Conservation (phyloP, 2,329 filamentous ascomycete species). For the Endoconidiophora laricicola region DNA sequence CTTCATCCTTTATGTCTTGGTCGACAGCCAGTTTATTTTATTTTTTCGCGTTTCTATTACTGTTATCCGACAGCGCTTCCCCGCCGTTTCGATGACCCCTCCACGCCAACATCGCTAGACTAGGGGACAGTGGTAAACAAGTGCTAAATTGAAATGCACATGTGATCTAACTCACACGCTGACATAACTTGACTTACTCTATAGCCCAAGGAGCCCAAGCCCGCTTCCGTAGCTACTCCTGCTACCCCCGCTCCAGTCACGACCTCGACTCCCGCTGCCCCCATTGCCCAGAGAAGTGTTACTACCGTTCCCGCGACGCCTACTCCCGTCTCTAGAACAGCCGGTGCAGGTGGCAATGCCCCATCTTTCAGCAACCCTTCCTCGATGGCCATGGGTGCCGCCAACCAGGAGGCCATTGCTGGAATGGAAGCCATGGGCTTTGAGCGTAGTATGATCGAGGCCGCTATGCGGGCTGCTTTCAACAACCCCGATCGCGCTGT, state of each 20-base stretch:
- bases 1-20: not conserved
- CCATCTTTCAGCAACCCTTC: conserved; percentile 51
- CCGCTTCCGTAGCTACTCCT: conserved; percentile 40
- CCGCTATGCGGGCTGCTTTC: conserved; percentile 89
- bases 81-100: too few species aligned
- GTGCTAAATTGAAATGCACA: too few species aligned
- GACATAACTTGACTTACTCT: not conserved
- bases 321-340: conserved; percentile 30
- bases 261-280: conserved; percentile 32
- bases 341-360: conserved; percentile 21
- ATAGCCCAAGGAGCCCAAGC: conserved; percentile 52
- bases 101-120: too few species aligned
- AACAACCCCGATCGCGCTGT: conserved; percentile 95
- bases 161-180: not conserved
- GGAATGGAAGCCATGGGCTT: conserved; percentile 99
- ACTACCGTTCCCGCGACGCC: conserved; percentile 35
- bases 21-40: not conserved
- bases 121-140: too few species aligned
- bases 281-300: conserved; percentile 33
- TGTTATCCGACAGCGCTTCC: not conserved
- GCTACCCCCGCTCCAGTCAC: conserved; percentile 43
- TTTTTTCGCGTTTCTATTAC: not conserved
- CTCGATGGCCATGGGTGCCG: conserved; percentile 69
- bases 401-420: conserved; percentile 64
- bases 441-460: conserved; percentile 69